These are phyloP conservation scores for Stagonosporopsis tanaceti DNA, from an alignment of 2,329 filamentous ascomycete genomes.

Conservation along the genomic window DNA sequence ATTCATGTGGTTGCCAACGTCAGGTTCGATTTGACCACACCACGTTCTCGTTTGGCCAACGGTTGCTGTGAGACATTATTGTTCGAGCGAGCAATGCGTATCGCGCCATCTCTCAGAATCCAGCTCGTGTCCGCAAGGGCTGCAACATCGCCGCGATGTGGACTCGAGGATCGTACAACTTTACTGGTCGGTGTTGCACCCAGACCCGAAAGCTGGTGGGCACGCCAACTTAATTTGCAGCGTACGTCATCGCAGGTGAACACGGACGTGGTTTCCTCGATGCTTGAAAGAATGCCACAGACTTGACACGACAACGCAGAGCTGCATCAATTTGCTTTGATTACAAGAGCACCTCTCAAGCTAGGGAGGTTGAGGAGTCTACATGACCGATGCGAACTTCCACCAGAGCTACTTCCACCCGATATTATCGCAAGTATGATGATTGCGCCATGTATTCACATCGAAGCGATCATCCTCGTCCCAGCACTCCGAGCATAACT, in stretches of 20 bases:
- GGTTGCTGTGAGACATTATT: no score
- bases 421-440: not conserved
- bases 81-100: no score
- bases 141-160: no score
- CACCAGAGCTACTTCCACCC: not conserved
- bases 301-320: not conserved
- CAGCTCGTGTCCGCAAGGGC: no score
- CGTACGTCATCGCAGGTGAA: not conserved
- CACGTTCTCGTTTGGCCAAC: no score
- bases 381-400: not conserved
- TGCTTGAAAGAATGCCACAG: not conserved
- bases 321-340: not conserved
- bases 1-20: not conserved
- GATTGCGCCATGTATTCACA: not conserved
- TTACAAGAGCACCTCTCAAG: not conserved
- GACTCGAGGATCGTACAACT: not conserved
- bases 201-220: not conserved
- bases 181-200: not conserved
- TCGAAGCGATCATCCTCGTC: not conserved
- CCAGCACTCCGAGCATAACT: constrained; percentile 1
- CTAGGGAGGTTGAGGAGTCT: not conserved
- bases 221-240: not conserved
- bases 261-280: not conserved
- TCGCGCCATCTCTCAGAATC: no score
- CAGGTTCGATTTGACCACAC: not conserved